Percentiles rank a stretch among this genome's conserved stretches.
Evolutionary conservation across 805 yeast species (phyloP).

Genomic region (Cyberlindnera americana): DNA sequence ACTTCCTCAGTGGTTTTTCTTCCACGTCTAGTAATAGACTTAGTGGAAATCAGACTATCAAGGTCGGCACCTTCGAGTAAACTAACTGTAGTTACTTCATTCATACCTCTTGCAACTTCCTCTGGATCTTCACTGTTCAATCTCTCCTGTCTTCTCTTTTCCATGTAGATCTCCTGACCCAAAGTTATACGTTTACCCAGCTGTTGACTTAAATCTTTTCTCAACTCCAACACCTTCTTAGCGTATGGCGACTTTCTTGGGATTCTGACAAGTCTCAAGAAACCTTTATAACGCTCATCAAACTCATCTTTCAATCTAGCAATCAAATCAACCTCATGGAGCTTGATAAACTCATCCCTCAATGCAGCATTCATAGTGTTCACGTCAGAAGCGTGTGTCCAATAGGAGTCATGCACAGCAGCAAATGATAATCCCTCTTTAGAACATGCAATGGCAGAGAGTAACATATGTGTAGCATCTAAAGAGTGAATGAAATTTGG

Average conservation of each 20-base stretch:
- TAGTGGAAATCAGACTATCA: constrained; percentile 13
- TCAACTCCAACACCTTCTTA: constrained; percentile 42
- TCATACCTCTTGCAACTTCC: constrained; percentile 44
- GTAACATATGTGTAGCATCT: constrained; percentile 95
- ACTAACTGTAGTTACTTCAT: constrained; percentile 69
- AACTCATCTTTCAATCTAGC: constrained; percentile 73
- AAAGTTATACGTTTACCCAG: constrained; percentile 54
- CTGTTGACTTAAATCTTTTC: constrained; percentile 44
- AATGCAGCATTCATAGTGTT: constrained; percentile 64
- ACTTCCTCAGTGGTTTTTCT: constrained; percentile 25
- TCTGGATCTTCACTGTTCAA: constrained; percentile 50
- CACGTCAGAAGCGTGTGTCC: constrained; percentile 94
- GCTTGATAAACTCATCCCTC: constrained; percentile 72
- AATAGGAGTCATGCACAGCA: constrained; percentile 94
- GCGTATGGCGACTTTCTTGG: constrained; percentile 51
- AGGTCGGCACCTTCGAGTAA: constrained; percentile 34
- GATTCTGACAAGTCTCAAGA: constrained; percentile 57
- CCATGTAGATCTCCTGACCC: constrained; percentile 71
- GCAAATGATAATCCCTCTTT: constrained; percentile 70
- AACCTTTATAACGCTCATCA: constrained; percentile 70
- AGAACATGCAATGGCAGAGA: constrained; percentile 79
- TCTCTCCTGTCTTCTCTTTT: constrained; percentile 56
- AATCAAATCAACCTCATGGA: constrained; percentile 74
- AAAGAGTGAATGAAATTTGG: constrained; percentile 93
- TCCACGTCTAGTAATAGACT: constrained; percentile 4